Evolutionary conservation across 345 rosid species (phyloP), one percentile per base, ranked within the genome.

Genomic region (Bruguiera parviflora): DNA sequence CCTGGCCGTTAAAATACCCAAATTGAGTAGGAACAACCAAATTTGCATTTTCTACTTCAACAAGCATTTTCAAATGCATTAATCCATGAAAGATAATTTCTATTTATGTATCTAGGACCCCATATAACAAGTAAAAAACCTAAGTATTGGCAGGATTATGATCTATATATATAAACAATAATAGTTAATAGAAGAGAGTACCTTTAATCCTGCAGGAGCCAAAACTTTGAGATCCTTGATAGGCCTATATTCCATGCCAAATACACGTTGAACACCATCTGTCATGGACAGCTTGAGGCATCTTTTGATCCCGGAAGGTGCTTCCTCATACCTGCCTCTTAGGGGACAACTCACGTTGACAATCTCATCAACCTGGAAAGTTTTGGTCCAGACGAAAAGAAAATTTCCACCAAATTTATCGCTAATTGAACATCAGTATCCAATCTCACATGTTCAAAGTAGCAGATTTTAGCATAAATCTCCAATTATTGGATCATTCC

Each of bases 231-330:
- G 97, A 79, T 86, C 88, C 70, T 89, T 89, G 53, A 95, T 84
- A 21, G 96, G 97, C 83, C 96, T 82, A 76, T 95, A 92, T 68
- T 95, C 99, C 87, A 90, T 85, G 43, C 91, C 99, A 61, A 88
- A 95, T 47, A 95, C 87, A 15, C 91, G 96, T 60, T 92, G 99
- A 71, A 84, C 80, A 63, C 98, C 99, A 79, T 95, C 97, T 0
- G 99, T 92, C 93, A 92, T 85, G 25, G 92, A 87, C 69, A 95
- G 65, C 82, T 95, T 95, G 61, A 95, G 89, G 78, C 99, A 87
- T 81, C 97, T 84, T 85, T 95, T 92, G 73, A 80, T 68, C 63
- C 99, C 96, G n/a, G 86, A 55, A 59, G 85, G 73, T 22, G 83
- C 83, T 19, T 87, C 90, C 55, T 88, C 87, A 70, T 87, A 92